phyloP scores from a whole-genome alignment of 2,329 filamentous ascomycete species.

The Botrytis deweyae region DNA sequence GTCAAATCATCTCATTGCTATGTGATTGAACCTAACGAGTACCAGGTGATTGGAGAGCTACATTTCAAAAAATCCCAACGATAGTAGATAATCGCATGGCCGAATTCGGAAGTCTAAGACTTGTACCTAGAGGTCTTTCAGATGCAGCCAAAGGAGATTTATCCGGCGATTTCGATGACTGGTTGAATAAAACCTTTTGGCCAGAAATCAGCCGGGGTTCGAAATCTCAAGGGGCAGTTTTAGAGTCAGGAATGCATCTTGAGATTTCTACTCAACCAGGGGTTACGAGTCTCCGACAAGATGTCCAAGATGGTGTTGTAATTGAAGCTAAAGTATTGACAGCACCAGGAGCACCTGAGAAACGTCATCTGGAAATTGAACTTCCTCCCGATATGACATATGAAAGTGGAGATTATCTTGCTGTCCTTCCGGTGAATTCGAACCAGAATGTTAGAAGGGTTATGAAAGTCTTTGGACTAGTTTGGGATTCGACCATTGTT shows the following conservation, averaged over 20 bases:
- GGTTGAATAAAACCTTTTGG: conserved; percentile 61
- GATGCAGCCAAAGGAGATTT: conserved; percentile 49
- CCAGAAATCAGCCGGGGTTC: conserved; percentile 24
- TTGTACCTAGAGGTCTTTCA: background rate
- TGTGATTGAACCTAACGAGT: background rate
- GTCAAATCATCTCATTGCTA: conserved; percentile 37
- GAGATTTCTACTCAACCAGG: conserved; percentile 25
- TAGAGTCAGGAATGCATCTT: background rate
- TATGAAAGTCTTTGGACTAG: conserved; percentile 59
- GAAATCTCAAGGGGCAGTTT: background rate
- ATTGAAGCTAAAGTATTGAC: conserved; percentile 53
- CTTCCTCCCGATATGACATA: conserved; percentile 67
- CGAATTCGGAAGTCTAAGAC: background rate
- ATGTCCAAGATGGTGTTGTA: conserved; percentile 61
- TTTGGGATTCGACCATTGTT: conserved; percentile 46
- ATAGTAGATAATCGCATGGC: conserved; percentile 49
- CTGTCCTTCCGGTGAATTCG: conserved; percentile 70
- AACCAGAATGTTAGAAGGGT: conserved; percentile 58
- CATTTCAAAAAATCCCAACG: conserved; percentile 66
- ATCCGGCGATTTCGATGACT: conserved; percentile 66
- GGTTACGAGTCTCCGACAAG: conserved; percentile 50
- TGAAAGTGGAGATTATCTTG: conserved; percentile 73
- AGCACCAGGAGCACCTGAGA: conserved; percentile 29
- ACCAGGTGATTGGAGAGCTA: conserved; percentile 53
- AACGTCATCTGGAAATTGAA: conserved; percentile 44